These are phyloP conservation scores for Wickerhamiella galacta DNA, from an alignment of 805 yeast genomes.

Conservation along the genomic window DNA sequence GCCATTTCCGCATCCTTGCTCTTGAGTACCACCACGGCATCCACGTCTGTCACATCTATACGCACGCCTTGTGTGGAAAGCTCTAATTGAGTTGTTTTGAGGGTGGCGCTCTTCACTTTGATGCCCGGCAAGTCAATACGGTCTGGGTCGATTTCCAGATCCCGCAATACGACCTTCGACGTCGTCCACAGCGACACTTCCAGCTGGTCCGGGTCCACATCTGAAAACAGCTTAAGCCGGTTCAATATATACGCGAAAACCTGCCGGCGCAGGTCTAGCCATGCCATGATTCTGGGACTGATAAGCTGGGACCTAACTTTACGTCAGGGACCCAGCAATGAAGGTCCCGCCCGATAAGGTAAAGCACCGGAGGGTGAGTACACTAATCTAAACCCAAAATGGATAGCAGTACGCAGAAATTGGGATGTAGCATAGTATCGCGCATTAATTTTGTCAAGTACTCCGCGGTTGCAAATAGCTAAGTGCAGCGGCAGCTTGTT, in stretches of 20 bases:
- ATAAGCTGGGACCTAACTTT: no score
- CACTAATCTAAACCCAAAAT: no score
- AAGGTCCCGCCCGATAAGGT: no score
- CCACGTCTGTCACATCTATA: constrained; percentile 40
- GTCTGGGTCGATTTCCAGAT: constrained; percentile 57
- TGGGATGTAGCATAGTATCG: no score
- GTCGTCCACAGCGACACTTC: constrained; percentile 60
- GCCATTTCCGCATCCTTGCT: constrained; percentile 12
- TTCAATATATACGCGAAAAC: constrained; percentile 63
- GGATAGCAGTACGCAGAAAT: no score
- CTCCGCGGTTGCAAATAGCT: no score
- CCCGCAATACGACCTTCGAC: constrained; percentile 26
- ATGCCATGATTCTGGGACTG: constrained; percentile 15
- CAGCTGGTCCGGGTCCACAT: constrained; percentile 61
- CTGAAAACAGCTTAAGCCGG: constrained; percentile 67
- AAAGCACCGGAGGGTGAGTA: no score
- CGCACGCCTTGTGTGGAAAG: constrained; percentile 55
- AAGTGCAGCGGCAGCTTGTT: no score
- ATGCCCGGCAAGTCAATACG: constrained; percentile 47
- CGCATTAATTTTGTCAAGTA: no score
- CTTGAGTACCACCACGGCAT: constrained; percentile 22
- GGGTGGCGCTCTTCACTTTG: constrained; percentile 41
- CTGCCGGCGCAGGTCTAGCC: constrained; percentile 55
- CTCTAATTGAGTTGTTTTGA: constrained; percentile 37
- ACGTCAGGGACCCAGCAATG: no score